These are phyloP conservation scores for Penicillium digitatum DNA, from an alignment of 2,329 filamentous ascomycete species.

Conservation along the genomic window DNA sequence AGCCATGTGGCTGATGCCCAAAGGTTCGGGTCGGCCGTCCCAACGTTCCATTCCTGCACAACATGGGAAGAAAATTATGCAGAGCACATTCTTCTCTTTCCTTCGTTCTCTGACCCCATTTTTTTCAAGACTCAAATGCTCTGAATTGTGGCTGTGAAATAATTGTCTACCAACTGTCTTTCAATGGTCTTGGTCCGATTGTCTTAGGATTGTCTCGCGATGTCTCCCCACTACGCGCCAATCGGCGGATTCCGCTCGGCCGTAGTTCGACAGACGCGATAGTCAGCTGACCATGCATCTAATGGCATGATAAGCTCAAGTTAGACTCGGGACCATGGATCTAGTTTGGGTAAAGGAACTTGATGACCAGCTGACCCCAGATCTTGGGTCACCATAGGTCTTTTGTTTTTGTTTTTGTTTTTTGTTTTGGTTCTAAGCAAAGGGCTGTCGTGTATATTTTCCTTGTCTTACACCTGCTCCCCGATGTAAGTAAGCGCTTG, in stretches of 20 bases:
- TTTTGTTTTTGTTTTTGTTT: background rate
- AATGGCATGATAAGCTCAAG: conserved; percentile 6
- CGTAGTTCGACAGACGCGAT: conserved; percentile 5
- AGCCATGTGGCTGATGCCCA: conserved; percentile 7
- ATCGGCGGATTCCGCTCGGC: conserved; percentile 8
- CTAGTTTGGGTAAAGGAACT: background rate
- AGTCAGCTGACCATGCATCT: conserved; percentile 9
- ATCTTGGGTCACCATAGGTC: conserved; percentile 1
- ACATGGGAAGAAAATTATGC: background rate
- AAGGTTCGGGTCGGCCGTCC: conserved; percentile 2
- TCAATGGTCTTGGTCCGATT: background rate
- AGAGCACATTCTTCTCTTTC: background rate
- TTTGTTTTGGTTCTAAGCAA: background rate
- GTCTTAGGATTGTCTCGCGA: background rate
- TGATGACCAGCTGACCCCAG: conserved; percentile 6
- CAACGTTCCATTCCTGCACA: conserved; percentile 1
- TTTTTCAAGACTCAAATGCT: background rate
- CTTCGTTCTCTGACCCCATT: background rate
- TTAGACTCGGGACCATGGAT: conserved; percentile 7
- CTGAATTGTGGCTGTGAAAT: conserved; percentile 4
- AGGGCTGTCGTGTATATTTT: background rate
- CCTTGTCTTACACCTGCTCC: background rate
- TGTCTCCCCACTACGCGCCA: conserved; percentile 4
- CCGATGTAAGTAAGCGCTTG: conserved; percentile 6
- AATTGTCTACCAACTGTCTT: conserved; percentile 3